Evolutionary conservation across 2,329 filamentous ascomycete genomes (phyloP).

Genomic region (Fusarium torulosum): DNA sequence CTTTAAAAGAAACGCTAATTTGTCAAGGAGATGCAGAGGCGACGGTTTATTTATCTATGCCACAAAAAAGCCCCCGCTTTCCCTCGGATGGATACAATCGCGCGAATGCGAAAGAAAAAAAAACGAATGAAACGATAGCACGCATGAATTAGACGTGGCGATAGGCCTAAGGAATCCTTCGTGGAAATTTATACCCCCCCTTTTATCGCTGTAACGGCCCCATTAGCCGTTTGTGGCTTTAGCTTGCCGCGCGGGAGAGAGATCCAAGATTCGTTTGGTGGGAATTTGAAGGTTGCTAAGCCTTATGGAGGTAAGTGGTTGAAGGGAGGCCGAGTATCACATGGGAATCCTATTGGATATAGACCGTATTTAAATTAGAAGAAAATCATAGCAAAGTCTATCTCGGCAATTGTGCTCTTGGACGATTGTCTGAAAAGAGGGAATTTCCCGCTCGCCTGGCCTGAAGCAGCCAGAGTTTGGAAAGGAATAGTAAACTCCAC

Average conservation of each 20-base stretch:
- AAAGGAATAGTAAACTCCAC: background rate
- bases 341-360: too few species aligned
- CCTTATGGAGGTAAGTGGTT: background rate
- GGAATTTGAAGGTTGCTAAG: background rate
- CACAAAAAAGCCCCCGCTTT: background rate
- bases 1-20: background rate
- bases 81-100: too few species aligned
- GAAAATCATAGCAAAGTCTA: background rate
- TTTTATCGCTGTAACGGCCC: background rate
- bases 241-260: background rate
- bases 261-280: background rate
- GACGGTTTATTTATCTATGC: background rate
- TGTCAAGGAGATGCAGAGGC: too few species aligned
- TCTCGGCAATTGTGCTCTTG: too few species aligned
- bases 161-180: background rate
- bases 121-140: background rate
- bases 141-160: background rate
- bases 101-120: background rate
- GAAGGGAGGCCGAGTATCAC: background rate
- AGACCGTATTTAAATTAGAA: too few species aligned
- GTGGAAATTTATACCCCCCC: background rate
- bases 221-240: background rate
- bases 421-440: background rate
- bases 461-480: background rate
- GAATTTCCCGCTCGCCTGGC: background rate